These are phyloP conservation scores for Stramenopiles sp. DNA, from an alignment of 352 stramenopile species.

Conservation along the genomic window DNA sequence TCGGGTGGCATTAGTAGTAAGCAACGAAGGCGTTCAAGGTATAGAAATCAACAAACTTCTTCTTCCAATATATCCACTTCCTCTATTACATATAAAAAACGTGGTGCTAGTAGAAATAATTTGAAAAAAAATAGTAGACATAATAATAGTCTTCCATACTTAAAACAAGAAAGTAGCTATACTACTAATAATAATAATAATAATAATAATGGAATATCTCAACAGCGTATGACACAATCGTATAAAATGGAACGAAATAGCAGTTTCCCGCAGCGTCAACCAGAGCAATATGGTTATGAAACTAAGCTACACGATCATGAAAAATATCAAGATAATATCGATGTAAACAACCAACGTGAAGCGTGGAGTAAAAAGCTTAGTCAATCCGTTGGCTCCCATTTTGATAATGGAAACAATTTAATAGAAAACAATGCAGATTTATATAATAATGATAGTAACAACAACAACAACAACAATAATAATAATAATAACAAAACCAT, in stretches of 20 bases:
- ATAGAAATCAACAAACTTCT: background rate
- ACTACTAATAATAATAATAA: too few relatives aligned
- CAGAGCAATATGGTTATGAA: background rate
- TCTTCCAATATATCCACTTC: background rate
- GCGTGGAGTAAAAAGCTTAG: background rate
- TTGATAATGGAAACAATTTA: background rate
- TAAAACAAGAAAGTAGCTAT: background rate
- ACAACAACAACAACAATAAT: background rate
- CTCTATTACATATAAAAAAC: background rate
- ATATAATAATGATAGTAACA: background rate
- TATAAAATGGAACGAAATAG: background rate
- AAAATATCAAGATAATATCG: background rate
- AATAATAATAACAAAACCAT: background rate
- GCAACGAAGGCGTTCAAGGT: background rate
- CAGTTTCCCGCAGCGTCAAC: background rate
- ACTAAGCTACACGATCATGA: background rate
- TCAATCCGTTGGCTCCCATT: background rate
- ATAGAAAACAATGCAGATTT: background rate
- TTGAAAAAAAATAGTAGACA: too few relatives aligned
- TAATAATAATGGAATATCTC: too few relatives aligned
- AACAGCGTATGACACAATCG: background rate
- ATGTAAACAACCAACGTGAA: background rate
- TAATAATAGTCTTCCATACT: background rate
- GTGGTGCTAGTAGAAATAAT: too few relatives aligned
- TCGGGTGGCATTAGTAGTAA: background rate